phyloP scores from a whole-genome alignment of 2,329 filamentous ascomycete genomes.

The Claviceps monticola region DNA sequence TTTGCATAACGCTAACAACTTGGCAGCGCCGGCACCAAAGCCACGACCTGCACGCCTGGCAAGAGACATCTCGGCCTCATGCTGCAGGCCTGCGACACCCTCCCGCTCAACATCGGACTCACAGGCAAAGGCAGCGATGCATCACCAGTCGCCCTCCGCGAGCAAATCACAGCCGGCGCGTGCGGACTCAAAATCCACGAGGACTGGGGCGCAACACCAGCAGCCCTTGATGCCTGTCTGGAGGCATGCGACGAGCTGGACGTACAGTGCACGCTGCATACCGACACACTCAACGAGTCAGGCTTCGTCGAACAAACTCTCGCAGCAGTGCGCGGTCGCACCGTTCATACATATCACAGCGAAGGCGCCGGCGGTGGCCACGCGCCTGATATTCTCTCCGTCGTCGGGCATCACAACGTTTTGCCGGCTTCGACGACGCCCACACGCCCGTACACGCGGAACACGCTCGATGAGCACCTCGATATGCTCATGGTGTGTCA shows the following conservation, averaged over 20 bases:
- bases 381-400: constrained; percentile 88
- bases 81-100: constrained; percentile 69
- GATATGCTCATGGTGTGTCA: constrained; percentile 99
- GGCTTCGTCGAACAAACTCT: constrained; percentile 94
- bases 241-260: constrained; percentile 80
- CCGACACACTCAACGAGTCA: constrained; percentile 89
- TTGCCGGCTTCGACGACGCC: constrained; percentile 86
- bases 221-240: constrained; percentile 80
- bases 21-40: constrained; percentile 65
- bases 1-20: background rate
- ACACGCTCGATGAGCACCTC: constrained; percentile 90
- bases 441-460: constrained; percentile 76
- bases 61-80: constrained; percentile 74
- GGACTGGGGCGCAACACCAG: constrained; percentile 87
- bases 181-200: constrained; percentile 91
- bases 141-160: constrained; percentile 52
- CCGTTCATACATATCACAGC: constrained; percentile 94
- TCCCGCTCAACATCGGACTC: constrained; percentile 81
- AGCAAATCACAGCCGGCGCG: constrained; percentile 71
- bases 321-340: constrained; percentile 68
- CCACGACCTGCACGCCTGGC: constrained; percentile 86
- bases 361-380: constrained; percentile 92
- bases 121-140: constrained; percentile 91
- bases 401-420: constrained; percentile 80
- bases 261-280: constrained; percentile 88